Percentiles rank a stretch among this genome's conserved stretches.
phyloP scores from a whole-genome alignment of 108 stramenopile genomes.

The Cyclotella kingstonii region DNA sequence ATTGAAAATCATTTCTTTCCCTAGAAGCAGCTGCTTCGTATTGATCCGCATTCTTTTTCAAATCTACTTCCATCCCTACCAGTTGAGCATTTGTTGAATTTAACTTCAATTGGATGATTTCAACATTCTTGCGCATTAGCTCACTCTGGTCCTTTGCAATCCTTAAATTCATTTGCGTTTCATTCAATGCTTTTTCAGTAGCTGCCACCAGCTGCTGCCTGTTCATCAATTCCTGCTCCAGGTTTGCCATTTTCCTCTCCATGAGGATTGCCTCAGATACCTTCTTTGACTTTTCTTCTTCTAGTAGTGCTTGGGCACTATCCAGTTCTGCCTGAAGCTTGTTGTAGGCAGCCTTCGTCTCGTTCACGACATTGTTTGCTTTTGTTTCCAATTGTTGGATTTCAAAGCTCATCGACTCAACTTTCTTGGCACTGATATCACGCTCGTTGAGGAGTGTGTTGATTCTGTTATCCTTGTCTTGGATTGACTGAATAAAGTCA shows the following conservation, averaged over 20 bases:
- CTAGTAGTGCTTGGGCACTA: constrained; percentile 2
- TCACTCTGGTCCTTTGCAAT: constrained; percentile 5
- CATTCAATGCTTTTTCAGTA: constrained; percentile 21
- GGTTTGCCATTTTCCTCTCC: constrained; percentile 15
- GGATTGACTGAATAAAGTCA: constrained; percentile 13
- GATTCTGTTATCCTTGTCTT: constrained; percentile 26
- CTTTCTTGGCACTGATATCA: constrained; percentile 20
- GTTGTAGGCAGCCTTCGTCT: constrained; percentile 14
- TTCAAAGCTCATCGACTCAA: constrained; percentile 18
- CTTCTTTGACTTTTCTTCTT: constrained; percentile 22
- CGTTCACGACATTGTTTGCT: constrained; percentile 2
- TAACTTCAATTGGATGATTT: constrained; percentile 21
- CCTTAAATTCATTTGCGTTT: constrained; percentile 23
- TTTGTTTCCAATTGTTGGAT: constrained; percentile 24
- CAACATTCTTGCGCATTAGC: constrained; percentile 7
- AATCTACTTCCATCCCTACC: constrained; percentile 13
- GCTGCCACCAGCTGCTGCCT: constrained; percentile 19
- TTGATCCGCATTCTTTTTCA: neutral
- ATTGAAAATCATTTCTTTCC: constrained; percentile 19
- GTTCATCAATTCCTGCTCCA: constrained; percentile 26
- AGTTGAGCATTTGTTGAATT: constrained; percentile 13
- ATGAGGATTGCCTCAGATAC: constrained; percentile 3
- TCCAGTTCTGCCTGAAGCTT: constrained; percentile 16
- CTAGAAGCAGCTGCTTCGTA: constrained; percentile 7
- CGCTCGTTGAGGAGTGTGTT: constrained; percentile 13